Percentiles rank a stretch among this genome's conserved stretches.
Evolutionary conservation across 2,329 filamentous ascomycete species (phyloP).

Genomic region (Diplodia scrobiculata): DNA sequence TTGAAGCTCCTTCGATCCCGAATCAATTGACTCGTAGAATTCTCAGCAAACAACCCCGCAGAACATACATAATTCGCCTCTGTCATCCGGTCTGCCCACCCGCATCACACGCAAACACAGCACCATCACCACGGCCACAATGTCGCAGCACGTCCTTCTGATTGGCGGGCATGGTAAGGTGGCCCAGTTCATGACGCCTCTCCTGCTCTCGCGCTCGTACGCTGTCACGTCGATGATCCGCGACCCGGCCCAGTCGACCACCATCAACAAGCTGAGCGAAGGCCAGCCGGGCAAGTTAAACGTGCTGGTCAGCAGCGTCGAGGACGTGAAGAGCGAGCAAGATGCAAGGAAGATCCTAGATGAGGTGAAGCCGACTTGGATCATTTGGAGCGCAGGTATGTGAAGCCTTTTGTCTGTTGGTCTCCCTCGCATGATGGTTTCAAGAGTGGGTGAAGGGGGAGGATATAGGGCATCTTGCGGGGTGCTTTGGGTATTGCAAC

Average conservation of each 20-base stretch:
- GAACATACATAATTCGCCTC: background rate
- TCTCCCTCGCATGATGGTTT: background rate
- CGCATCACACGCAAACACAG: background rate
- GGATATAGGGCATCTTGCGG: background rate
- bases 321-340: slow-evolving; percentile 65
- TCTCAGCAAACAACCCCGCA: background rate
- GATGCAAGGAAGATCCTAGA: slow-evolving; percentile 66
- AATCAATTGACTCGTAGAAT: background rate
- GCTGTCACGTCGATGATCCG: slow-evolving; percentile 78
- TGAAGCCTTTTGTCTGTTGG: slow-evolving; percentile 5
- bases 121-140: slow-evolving; percentile 28
- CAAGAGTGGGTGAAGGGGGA: background rate
- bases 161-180: slow-evolving; percentile 83
- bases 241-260: slow-evolving; percentile 64
- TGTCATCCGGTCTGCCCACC: background rate
- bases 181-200: slow-evolving; percentile 71
- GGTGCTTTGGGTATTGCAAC: background rate
- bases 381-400: slow-evolving; percentile 69
- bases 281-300: slow-evolving; percentile 65
- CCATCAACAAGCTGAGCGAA: slow-evolving; percentile 64
- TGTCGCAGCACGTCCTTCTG: slow-evolving; percentile 59
- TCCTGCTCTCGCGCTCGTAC: slow-evolving; percentile 74
- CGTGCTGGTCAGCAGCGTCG: slow-evolving; percentile 70
- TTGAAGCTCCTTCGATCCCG: background rate
- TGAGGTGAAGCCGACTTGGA: slow-evolving; percentile 63